These are phyloP conservation scores for Aureobasidium zeae DNA, from an alignment of 2,329 filamentous ascomycete genomes.

Conservation along the genomic window DNA sequence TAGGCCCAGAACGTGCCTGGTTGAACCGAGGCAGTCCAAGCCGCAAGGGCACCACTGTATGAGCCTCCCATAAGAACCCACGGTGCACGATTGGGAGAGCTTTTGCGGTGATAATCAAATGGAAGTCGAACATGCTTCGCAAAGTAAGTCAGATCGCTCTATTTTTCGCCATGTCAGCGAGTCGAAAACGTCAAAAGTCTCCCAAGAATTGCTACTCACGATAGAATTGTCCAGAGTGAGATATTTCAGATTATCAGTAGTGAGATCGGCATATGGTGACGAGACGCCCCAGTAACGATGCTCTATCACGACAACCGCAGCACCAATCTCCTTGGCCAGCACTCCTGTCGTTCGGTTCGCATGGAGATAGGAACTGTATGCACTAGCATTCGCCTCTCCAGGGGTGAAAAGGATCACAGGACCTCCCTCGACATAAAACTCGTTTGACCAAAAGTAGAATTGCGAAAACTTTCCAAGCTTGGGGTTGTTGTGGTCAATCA, in stretches of 20 bases:
- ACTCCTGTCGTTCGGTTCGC: constrained; percentile 42
- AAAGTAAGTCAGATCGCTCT: constrained; percentile 45
- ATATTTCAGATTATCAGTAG: constrained; percentile 45
- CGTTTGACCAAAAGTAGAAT: constrained; percentile 44
- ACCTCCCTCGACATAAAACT: constrained; percentile 45
- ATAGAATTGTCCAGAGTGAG: constrained; percentile 47
- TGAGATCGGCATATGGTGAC: constrained; percentile 43
- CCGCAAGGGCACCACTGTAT: constrained; percentile 48
- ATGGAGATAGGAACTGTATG: constrained; percentile 36
- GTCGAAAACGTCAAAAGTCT: background rate
- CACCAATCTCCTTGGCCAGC: constrained; percentile 44
- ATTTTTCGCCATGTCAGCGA: background rate
- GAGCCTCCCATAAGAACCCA: constrained; percentile 50
- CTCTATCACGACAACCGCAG: constrained; percentile 47
- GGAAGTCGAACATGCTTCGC: constrained; percentile 45
- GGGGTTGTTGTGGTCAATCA: constrained; percentile 50
- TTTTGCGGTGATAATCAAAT: constrained; percentile 41
- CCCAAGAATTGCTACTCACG: background rate
- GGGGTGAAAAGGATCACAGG: constrained; percentile 37
- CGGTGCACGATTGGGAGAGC: constrained; percentile 45
- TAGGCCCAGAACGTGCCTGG: constrained; percentile 54
- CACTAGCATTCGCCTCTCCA: constrained; percentile 41
- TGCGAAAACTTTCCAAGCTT: constrained; percentile 47
- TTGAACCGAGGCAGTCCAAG: constrained; percentile 43
- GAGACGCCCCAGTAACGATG: constrained; percentile 53